A percentile compares a stretch with the other conserved stretches of the same genome.
These are phyloP conservation scores for Tuber indicum DNA, from an alignment of 495 filamentous ascomycete species.

Conservation along the genomic window DNA sequence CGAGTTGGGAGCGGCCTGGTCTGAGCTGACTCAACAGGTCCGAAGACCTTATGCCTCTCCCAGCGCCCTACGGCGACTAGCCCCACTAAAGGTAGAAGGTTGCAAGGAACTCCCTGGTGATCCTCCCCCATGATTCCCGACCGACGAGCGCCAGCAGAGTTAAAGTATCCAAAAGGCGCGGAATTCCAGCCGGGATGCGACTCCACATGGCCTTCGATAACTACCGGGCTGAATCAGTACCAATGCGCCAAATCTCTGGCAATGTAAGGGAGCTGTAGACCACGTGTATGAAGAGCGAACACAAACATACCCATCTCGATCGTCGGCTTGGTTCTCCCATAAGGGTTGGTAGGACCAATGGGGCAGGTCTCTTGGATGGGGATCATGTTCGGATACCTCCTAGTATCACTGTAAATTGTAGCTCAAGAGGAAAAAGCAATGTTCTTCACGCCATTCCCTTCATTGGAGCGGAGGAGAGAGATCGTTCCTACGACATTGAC, in stretches of 20 bases:
- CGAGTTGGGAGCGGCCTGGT: not conserved
- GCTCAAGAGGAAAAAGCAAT: conserved; percentile 97
- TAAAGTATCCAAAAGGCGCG: conserved; percentile 92
- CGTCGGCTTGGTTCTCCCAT: conserved; percentile 88
- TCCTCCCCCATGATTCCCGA: conserved; percentile 98
- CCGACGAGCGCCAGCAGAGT: conserved; percentile 90
- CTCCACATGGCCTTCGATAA: conserved; percentile 85
- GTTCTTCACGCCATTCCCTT: conserved; percentile 79
- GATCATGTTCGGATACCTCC: conserved; percentile 94
- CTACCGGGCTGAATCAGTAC: conserved; percentile 32
- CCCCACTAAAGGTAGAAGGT: conserved; percentile 85
- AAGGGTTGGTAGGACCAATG: conserved; percentile 92
- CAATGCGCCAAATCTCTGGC: not conserved
- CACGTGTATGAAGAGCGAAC: not conserved
- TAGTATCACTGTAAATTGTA: conserved; percentile 97
- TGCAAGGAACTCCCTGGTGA: conserved; percentile 91
- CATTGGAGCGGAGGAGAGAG: conserved; percentile 80
- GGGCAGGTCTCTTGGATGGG: conserved; percentile 96
- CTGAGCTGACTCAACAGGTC: conserved; percentile 61
- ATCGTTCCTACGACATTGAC: conserved; percentile 94
- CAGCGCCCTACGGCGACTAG: conserved; percentile 94
- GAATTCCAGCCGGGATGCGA: conserved; percentile 92
- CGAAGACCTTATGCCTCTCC: conserved; percentile 89
- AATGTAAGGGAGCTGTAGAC: not conserved
- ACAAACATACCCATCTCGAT: conserved; percentile 56